Conservation (phyloP, 306 rosid genomes). For the Arachis stenosperma region DNA sequence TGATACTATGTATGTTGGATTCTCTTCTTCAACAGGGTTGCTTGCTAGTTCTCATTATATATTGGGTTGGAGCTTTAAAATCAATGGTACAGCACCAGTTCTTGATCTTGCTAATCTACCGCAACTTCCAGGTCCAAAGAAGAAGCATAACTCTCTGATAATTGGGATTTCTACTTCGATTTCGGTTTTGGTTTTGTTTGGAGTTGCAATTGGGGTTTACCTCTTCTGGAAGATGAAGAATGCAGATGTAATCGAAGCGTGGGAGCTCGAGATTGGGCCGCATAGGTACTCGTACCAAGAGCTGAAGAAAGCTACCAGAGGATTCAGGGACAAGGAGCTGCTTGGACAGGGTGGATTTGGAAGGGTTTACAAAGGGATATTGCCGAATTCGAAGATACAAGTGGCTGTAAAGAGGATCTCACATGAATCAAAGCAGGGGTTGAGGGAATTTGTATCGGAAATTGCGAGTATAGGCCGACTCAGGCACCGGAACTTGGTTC, state of each 20-base stretch:
- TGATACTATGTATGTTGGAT: constrained; percentile 79
- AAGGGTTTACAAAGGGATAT: constrained; percentile 70
- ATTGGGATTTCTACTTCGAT: constrained; percentile 47
- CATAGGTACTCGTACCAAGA: constrained; percentile 81
- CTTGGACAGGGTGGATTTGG: constrained; percentile 87
- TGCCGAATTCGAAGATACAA: constrained; percentile 57
- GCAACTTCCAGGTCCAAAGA: constrained; percentile 62
- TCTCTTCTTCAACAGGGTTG: constrained; percentile 85
- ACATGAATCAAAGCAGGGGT: constrained; percentile 80
- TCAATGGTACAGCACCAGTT: constrained; percentile 59
- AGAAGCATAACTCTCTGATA: constrained; percentile 49
- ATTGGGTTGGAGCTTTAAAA: constrained; percentile 87
- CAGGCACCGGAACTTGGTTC: constrained; percentile 80
- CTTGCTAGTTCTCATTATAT: constrained; percentile 91
- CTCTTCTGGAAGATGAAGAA: constrained; percentile 55
- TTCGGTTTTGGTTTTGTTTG: constrained; percentile 37
- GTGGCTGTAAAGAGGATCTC: constrained; percentile 84
- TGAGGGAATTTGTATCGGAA: constrained; percentile 77
- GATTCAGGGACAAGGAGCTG: constrained; percentile 68
- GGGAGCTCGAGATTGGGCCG: constrained; percentile 92
- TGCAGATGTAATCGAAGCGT: constrained; percentile 69
- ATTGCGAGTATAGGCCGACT: constrained; percentile 84
- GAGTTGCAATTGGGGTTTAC: constrained; percentile 42
- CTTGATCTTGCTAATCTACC: constrained; percentile 70
- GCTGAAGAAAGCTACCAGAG: constrained; percentile 71